These are phyloP conservation scores for Lasiosphaeria miniovina DNA, from an alignment of 495 filamentous ascomycete species.

Conservation along the genomic window DNA sequence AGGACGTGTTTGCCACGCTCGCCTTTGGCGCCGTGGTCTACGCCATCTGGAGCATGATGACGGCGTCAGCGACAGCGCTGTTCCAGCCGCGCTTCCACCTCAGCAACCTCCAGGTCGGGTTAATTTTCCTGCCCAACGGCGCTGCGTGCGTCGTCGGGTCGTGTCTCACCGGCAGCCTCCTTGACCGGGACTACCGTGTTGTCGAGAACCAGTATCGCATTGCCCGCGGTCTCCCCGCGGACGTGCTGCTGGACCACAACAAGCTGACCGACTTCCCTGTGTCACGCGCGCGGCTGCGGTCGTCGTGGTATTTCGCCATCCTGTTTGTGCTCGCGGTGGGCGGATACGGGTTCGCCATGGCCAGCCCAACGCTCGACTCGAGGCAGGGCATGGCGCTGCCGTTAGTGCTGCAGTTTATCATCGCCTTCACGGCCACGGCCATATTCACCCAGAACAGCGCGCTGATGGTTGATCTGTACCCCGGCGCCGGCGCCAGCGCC, in stretches of 20 bases:
- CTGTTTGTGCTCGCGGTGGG: slow-evolving; percentile 37
- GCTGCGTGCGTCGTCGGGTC: slow-evolving; percentile 24
- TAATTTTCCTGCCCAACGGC: slow-evolving; percentile 32
- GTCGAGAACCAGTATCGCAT: slow-evolving; percentile 28
- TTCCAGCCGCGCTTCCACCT: slow-evolving; percentile 45
- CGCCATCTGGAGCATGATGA: slow-evolving; percentile 31
- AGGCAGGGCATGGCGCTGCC: slow-evolving; percentile 37
- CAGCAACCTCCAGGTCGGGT: slow-evolving; percentile 51
- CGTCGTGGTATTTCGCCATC: slow-evolving; percentile 26
- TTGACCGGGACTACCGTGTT: slow-evolving; percentile 27
- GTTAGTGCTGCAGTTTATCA: slow-evolving; percentile 48
- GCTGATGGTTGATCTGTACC: slow-evolving; percentile 61
- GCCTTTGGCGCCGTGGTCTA: slow-evolving; percentile 43
- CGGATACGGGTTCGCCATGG: slow-evolving; percentile 53
- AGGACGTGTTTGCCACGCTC: slow-evolving; percentile 57
- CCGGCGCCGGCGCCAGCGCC: slow-evolving; percentile 53
- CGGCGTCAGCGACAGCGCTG: slow-evolving; percentile 33
- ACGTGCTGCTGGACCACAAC: slow-evolving; percentile 44
- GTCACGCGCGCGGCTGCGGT: slow-evolving; percentile 54
- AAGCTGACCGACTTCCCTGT: slow-evolving; percentile 61
- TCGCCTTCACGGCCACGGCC: slow-evolving; percentile 43
- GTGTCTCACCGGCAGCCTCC: slow-evolving; percentile 22
- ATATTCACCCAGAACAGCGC: slow-evolving; percentile 43
- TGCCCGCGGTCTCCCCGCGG: slow-evolving; percentile 40
- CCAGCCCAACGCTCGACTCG: slow-evolving; percentile 38